phyloP scores from a whole-genome alignment of 108 stramenopile genomes.

The Cyclotella choctawhatcheeana region DNA sequence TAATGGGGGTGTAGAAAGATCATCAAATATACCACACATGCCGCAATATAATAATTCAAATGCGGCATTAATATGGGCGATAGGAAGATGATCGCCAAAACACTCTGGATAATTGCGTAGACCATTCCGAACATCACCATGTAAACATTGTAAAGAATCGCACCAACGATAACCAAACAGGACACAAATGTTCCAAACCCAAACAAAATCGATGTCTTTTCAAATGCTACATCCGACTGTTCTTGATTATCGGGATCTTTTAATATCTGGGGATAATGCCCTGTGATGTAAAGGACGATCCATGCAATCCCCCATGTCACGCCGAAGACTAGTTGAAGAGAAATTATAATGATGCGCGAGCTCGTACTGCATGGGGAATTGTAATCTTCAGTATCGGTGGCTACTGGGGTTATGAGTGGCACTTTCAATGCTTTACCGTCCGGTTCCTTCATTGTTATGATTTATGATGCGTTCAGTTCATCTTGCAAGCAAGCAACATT shows the following conservation, averaged over 20 bases:
- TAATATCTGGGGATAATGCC: not conserved
- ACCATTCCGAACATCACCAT: constrained; percentile 14
- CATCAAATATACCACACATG: not conserved
- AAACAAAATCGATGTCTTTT: not conserved
- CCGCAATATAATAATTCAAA: constrained; percentile 9
- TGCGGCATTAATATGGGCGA: constrained; percentile 1
- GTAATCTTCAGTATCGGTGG: not conserved
- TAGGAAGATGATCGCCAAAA: constrained; percentile 1
- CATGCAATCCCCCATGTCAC: constrained; percentile 10
- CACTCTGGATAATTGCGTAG: constrained; percentile 12
- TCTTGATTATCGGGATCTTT: constrained; percentile 7
- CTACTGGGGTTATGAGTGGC: not conserved
- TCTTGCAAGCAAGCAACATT: too few species aligned
- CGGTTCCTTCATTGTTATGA: too few species aligned
- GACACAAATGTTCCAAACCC: constrained; percentile 10
- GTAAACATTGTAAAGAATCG: constrained; percentile 9
- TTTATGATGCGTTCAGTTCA: too few species aligned
- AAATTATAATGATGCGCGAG: constrained; percentile 1
- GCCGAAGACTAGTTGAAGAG: constrained; percentile 19
- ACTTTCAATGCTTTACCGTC: not conserved
- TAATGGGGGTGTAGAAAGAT: not conserved
- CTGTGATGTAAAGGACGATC: constrained; percentile 8
- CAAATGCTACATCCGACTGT: constrained; percentile 3
- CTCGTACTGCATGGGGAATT: constrained; percentile 3
- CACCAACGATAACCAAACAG: constrained; percentile 13